A percentile compares a stretch with the other conserved stretches of the same genome.
phyloP scores from a whole-genome alignment of 331 rosid genomes.

The Pyracantha coccinea region DNA sequence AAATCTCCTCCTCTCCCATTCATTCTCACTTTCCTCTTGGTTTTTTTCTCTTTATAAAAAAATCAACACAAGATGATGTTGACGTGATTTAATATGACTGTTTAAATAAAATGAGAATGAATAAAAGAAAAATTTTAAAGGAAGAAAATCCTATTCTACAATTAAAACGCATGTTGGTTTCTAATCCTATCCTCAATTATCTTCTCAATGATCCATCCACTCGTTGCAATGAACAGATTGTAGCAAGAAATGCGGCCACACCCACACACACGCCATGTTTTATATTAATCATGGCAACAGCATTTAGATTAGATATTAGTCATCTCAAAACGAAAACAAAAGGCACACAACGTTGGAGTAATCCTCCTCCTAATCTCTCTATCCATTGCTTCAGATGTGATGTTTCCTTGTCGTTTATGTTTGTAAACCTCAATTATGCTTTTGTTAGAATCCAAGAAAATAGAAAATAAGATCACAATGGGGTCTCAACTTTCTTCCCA shows the following conservation, averaged over 20 bases:
- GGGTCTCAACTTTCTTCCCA: background rate
- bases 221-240: background rate
- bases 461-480: background rate
- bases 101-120: no score
- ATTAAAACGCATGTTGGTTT: background rate
- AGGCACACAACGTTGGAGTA: background rate
- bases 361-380: background rate
- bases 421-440: background rate
- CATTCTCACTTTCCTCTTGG: no score
- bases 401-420: conserved; percentile 1
- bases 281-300: background rate
- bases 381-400: background rate
- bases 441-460: background rate
- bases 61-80: no score
- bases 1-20: no score
- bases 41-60: no score
- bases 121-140: no score
- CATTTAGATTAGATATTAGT: background rate
- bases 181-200: background rate
- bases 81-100: no score
- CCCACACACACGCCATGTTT: background rate
- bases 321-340: background rate
- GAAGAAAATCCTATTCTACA: no score
- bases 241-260: background rate
- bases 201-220: background rate